These are phyloP conservation scores for Ambispora gerdemannii DNA, from an alignment of 192 early-diverging fungal genomes.

Conservation along the genomic window DNA sequence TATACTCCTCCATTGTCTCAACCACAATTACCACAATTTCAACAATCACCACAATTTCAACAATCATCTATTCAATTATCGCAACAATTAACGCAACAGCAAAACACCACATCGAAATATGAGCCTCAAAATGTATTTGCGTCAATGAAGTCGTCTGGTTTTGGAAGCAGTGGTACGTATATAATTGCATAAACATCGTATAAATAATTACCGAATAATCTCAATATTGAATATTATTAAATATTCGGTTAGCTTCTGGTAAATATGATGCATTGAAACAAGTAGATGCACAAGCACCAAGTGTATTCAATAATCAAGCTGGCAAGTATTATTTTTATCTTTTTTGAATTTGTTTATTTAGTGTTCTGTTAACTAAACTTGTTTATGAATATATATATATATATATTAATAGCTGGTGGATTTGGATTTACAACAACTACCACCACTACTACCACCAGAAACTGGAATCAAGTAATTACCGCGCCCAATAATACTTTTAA, in stretches of 20 bases:
- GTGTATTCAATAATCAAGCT: slow-evolving; percentile 2
- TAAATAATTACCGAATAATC: neutral
- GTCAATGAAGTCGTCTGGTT: slow-evolving; percentile 19
- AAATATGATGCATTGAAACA: slow-evolving; percentile 16
- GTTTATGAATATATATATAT: neutral
- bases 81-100: slow-evolving; percentile 29
- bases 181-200: neutral
- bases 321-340: neutral
- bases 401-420: too few species aligned
- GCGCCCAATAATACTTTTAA: too few species aligned
- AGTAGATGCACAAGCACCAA: slow-evolving; percentile 9
- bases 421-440: too few species aligned
- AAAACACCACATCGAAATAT: slow-evolving; percentile 23
- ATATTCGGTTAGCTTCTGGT: neutral
- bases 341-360: neutral
- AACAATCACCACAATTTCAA: slow-evolving; percentile 29
- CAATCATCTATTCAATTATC: slow-evolving; percentile 25
- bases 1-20: neutral
- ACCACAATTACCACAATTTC: neutral
- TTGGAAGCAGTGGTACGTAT: neutral
- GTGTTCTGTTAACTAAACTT: neutral
- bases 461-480: neutral
- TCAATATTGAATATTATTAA: neutral
- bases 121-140: slow-evolving; percentile 32
- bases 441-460: neutral